Percentiles rank a stretch among this genome's conserved stretches.
These are phyloP conservation scores for Puccinellia tenuiflora DNA, from an alignment of 176 grass and related monocot species.

Conservation along the genomic window DNA sequence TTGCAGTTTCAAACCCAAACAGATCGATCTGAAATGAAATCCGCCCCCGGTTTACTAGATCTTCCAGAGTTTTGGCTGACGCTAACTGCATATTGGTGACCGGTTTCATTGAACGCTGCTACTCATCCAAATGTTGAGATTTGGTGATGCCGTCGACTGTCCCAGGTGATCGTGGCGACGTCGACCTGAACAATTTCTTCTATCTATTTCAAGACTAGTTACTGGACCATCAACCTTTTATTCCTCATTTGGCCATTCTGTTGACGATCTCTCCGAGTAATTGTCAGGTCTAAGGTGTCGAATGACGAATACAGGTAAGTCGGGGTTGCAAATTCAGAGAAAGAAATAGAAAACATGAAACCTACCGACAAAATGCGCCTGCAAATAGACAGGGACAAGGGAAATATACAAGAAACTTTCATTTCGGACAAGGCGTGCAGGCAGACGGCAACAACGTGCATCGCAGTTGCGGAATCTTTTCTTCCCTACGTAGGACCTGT, in stretches of 20 bases:
- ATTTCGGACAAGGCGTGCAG: not conserved
- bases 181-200: not conserved
- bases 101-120: not conserved
- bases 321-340: not conserved
- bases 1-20: not conserved
- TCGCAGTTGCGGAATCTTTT: not conserved
- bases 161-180: not conserved
- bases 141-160: not conserved
- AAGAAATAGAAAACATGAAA: not conserved
- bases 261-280: not conserved
- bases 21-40: not conserved
- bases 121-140: not conserved
- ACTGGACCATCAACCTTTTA: not conserved
- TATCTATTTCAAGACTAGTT: not conserved
- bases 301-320: not conserved
- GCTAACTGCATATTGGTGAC: not conserved
- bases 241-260: not conserved
- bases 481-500: not conserved
- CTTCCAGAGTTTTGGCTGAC: not conserved
- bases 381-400: constrained; percentile 11
- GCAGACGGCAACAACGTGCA: not conserved
- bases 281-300: too few species aligned
- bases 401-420: not conserved
- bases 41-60: not conserved
- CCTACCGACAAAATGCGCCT: not conserved